These are phyloP conservation scores for Suhomyces anneliseae DNA, from an alignment of 1,139 yeast species.

Conservation along the genomic window DNA sequence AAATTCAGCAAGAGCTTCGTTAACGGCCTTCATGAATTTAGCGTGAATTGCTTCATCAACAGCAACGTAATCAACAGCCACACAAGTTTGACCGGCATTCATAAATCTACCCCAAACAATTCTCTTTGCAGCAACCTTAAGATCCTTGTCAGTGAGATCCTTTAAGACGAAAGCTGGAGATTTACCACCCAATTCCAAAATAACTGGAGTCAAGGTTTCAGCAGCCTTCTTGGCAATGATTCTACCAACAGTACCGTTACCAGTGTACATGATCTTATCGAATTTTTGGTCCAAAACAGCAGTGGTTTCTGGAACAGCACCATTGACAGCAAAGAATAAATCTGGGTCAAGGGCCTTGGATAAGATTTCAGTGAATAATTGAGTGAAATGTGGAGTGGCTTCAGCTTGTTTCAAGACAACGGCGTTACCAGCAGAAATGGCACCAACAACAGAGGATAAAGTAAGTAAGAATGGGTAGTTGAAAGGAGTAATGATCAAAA, in stretches of 20 bases:
- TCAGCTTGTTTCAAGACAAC: constrained; percentile 84
- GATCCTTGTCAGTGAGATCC: constrained; percentile 42
- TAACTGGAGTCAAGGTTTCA: constrained; percentile 73
- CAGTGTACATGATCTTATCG: constrained; percentile 88
- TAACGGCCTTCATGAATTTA: constrained; percentile 49
- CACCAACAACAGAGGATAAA: constrained; percentile 70
- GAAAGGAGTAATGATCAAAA: constrained; percentile 78
- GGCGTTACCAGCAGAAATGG: constrained; percentile 85
- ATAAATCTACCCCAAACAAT: constrained; percentile 75
- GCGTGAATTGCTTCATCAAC: constrained; percentile 52
- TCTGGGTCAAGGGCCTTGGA: constrained; percentile 54
- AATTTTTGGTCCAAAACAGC: constrained; percentile 64
- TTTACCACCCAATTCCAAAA: constrained; percentile 92
- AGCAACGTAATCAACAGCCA: constrained; percentile 79
- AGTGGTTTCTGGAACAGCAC: constrained; percentile 71
- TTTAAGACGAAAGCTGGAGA: constrained; percentile 75
- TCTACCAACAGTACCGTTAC: constrained; percentile 73
- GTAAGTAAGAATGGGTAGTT: constrained; percentile 77
- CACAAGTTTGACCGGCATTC: constrained; percentile 91
- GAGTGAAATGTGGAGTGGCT: constrained; percentile 62
- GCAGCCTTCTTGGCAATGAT: constrained; percentile 83
- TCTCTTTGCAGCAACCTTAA: constrained; percentile 61
- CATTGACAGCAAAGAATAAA: constrained; percentile 64
- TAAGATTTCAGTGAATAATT: constrained; percentile 56
- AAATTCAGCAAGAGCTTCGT: constrained; percentile 43